These are phyloP conservation scores for Glebionis coronaria DNA, from an alignment of 129 eudicot genomes.

Conservation along the genomic window DNA sequence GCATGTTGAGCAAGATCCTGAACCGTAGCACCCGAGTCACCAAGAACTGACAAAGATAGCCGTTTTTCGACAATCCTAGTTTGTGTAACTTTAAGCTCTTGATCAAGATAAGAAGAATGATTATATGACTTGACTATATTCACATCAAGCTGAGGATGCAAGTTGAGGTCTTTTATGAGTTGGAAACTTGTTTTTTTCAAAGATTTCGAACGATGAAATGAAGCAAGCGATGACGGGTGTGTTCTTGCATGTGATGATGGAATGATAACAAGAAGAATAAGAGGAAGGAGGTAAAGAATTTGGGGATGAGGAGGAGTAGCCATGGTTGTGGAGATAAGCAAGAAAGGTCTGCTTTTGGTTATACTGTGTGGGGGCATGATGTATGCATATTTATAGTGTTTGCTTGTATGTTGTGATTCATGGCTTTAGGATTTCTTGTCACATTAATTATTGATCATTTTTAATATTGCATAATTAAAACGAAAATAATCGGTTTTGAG, in stretches of 20 bases:
- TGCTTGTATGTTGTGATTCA: constrained; percentile 12
- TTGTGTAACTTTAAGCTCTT: constrained; percentile 23
- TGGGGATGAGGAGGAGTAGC: constrained; percentile 36
- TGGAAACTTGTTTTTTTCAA: constrained; percentile 40
- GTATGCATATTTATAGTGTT: constrained; percentile 29
- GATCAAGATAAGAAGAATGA: constrained; percentile 12
- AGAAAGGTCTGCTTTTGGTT: constrained; percentile 21
- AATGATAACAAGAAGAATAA: constrained; percentile 27
- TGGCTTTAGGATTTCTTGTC: background rate
- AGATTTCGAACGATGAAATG: constrained; percentile 29
- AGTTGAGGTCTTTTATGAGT: constrained; percentile 58
- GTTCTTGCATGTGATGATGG: constrained; percentile 26
- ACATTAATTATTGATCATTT: too few species aligned
- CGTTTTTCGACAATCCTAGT: constrained; percentile 51
- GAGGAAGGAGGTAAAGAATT: constrained; percentile 29
- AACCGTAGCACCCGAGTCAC: constrained; percentile 47
- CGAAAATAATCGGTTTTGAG: too few species aligned
- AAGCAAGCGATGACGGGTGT: constrained; percentile 1
- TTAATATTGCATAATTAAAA: too few species aligned
- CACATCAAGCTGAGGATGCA: constrained; percentile 57
- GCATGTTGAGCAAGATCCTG: constrained; percentile 85
- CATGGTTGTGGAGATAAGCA: constrained; percentile 34
- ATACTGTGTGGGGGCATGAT: constrained; percentile 22
- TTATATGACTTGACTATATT: constrained; percentile 32
- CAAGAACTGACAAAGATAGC: constrained; percentile 39